Conservation (phyloP, 1,284 basidiomycete genomes). For the Ceratobasidium sp. region DNA sequence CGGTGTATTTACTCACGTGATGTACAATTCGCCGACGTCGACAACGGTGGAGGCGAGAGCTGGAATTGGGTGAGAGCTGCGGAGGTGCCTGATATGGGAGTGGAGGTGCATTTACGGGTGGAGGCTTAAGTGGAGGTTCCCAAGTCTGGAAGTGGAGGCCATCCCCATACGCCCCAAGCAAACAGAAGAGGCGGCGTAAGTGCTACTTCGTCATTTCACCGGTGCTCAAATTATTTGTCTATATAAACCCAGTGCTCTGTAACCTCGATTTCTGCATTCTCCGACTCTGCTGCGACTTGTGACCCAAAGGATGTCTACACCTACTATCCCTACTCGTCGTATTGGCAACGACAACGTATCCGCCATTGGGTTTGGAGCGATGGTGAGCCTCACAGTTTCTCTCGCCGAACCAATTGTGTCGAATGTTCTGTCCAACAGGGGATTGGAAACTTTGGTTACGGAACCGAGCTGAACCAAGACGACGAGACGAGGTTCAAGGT, state of each 20-base stretch:
- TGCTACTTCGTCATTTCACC: not conserved
- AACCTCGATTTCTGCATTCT: not conserved
- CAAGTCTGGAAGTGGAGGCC: not conserved
- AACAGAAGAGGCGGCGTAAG: not conserved
- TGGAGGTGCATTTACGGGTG: not conserved
- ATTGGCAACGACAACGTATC: slow-evolving; percentile 22
- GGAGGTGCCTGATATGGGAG: not conserved
- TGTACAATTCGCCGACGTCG: not conserved
- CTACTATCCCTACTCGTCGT: not conserved
- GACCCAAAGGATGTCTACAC: not conserved
- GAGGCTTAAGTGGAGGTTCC: not conserved
- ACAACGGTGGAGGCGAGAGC: not conserved
- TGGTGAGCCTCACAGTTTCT: not conserved
- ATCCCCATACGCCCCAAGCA: not conserved
- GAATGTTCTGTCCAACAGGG: not conserved
- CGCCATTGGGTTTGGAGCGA: slow-evolving; percentile 32
- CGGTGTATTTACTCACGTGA: not conserved
- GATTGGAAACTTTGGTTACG: slow-evolving; percentile 1
- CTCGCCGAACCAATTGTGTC: not conserved
- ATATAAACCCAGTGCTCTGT: not conserved
- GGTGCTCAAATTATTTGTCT: not conserved
- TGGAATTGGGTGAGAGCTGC: not conserved
- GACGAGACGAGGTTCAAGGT: slow-evolving; percentile 10
- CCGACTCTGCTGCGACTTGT: not conserved
- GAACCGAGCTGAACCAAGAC: not conserved